Evolutionary conservation across 2,329 filamentous ascomycete species (phyloP).

Genomic region (Hypoxylon sp.): DNA sequence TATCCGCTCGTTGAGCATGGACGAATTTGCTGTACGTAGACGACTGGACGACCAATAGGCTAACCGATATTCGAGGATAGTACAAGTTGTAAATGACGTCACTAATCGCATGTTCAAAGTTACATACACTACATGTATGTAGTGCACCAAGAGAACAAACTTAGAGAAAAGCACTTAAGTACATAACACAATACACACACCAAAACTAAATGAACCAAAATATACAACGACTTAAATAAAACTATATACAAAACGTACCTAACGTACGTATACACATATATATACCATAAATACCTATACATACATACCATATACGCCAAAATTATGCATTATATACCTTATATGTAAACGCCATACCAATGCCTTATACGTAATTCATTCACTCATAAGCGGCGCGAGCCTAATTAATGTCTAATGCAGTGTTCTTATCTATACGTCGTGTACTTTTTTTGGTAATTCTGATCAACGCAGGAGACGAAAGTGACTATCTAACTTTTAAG

Average conservation of each 20-base stretch:
- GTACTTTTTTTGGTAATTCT: constrained; percentile 45
- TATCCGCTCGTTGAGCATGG: background rate
- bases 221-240: constrained; percentile 27
- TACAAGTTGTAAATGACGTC: constrained; percentile 28
- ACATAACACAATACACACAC: constrained; percentile 8
- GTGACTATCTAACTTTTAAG: constrained; percentile 45
- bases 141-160: background rate
- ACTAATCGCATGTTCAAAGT: constrained; percentile 1
- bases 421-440: constrained; percentile 52
- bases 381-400: constrained; percentile 55
- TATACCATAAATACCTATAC: constrained; percentile 34
- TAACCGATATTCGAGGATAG: background rate
- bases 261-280: constrained; percentile 44
- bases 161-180: background rate
- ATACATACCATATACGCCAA: constrained; percentile 27
- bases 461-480: constrained; percentile 39
- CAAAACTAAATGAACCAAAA: constrained; percentile 20
- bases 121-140: too few species aligned
- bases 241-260: constrained; percentile 41
- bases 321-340: constrained; percentile 32
- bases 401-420: constrained; percentile 50
- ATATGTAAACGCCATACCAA: constrained; percentile 37
- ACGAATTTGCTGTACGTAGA: background rate
- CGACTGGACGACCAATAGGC: background rate
- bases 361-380: constrained; percentile 50